Conservation (phyloP, 192 early-diverging fungal species). For the Mortierella alpina region DNA sequence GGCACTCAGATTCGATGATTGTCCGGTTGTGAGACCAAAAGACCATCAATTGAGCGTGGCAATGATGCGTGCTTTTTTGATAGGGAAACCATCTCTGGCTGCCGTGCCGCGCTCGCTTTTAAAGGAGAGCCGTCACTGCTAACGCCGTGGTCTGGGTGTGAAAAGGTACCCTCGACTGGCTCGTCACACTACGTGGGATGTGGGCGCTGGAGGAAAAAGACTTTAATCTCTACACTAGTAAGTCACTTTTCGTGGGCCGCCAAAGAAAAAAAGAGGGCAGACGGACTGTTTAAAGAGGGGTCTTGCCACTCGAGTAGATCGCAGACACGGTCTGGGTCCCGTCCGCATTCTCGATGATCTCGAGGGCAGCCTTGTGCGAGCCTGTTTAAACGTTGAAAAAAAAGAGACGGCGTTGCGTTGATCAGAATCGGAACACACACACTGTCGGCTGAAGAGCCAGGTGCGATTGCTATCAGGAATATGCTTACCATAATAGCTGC, state of each 20-base stretch:
- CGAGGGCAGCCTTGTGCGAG: conserved; percentile 71
- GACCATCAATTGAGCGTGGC: conserved; percentile 54
- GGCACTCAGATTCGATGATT: conserved; percentile 53
- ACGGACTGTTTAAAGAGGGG: neutral
- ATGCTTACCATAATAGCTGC: conserved; percentile 61
- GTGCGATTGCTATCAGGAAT: neutral
- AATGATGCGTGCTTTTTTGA: conserved; percentile 53
- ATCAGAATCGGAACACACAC: neutral
- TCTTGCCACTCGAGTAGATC: conserved; percentile 51
- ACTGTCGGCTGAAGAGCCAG: no score
- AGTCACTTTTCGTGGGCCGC: no score
- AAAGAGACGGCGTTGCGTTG: neutral
- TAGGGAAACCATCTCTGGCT: conserved; percentile 6
- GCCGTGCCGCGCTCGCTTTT: no score
- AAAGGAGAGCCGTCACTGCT: no score
- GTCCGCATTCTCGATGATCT: conserved; percentile 69
- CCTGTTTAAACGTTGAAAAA: conserved; percentile 13
- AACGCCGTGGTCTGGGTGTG: no score
- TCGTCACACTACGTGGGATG: no score
- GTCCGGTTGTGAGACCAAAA: conserved; percentile 49
- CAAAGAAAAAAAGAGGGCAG: no score
- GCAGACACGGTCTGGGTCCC: conserved; percentile 53
- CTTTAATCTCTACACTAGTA: no score
- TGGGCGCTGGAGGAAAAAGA: no score
- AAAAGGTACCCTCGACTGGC: no score